Evolutionary conservation across 768 basidiomycete genomes (phyloP).

Genomic region (Russula abietina): DNA sequence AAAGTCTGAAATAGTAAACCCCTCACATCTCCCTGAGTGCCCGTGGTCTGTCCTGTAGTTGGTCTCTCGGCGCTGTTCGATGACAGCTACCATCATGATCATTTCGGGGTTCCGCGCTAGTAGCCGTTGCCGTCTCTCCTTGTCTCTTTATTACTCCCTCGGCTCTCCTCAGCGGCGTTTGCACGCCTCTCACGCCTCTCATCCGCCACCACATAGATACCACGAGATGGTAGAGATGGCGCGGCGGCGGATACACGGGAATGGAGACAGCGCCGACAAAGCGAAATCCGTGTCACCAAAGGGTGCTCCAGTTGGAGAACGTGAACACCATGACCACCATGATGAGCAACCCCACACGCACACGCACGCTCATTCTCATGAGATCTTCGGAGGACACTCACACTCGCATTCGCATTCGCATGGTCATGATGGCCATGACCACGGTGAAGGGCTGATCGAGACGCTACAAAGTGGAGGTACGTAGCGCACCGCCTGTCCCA

Average conservation of each 20-base stretch:
- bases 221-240: neutral
- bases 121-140: neutral
- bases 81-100: constrained; percentile 1
- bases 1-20: no score
- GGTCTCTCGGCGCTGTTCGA: constrained; percentile 2
- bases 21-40: no score
- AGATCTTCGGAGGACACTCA: constrained; percentile 22
- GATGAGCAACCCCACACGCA: no score
- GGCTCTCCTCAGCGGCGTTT: neutral
- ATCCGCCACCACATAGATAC: neutral
- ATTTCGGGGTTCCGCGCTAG: neutral
- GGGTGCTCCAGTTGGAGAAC: neutral
- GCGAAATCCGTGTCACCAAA: neutral
- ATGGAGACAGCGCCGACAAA: constrained; percentile 10
- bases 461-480: constrained; percentile 22
- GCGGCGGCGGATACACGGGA: constrained; percentile 12
- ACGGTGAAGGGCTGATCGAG: constrained; percentile 20
- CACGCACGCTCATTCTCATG: constrained; percentile 19
- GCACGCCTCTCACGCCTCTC: neutral
- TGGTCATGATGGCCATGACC: constrained; percentile 3
- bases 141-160: neutral
- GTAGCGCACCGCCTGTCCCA: neutral
- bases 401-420: constrained; percentile 12
- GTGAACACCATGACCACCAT: neutral
- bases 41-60: neutral